Evolutionary conservation across 2,329 filamentous ascomycete species (phyloP).

Genomic region (Fusarium proliferatum): DNA sequence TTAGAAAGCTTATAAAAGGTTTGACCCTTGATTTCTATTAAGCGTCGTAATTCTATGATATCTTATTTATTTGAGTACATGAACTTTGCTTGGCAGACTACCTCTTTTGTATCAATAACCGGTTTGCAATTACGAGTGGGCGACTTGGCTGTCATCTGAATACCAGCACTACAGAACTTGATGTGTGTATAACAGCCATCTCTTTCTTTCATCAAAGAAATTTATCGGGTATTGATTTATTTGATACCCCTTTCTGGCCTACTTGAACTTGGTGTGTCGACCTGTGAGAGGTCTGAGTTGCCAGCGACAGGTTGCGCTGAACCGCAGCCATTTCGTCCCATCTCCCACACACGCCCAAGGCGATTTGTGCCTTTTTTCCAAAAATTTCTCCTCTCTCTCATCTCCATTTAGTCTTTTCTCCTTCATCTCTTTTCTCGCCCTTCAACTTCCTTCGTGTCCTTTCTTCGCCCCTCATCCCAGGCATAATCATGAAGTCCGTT

Average conservation of each 20-base stretch:
- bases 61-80: background rate
- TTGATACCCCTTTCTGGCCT: no score
- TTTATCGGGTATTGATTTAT: background rate
- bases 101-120: background rate
- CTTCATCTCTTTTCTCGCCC: background rate
- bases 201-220: fast-evolving
- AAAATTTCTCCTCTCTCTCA: background rate
- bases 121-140: background rate
- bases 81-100: background rate
- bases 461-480: fast-evolving
- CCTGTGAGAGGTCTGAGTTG: background rate
- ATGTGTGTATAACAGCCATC: fast-evolving
- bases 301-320: background rate
- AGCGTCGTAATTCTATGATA: fast-evolving
- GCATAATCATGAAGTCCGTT: background rate
- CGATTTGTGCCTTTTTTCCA: background rate
- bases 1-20: no score
- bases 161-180: background rate
- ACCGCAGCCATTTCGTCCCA: background rate
- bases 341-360: background rate
- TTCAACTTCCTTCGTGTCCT: no score
- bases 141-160: background rate
- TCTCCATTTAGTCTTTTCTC: fast-evolving
- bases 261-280: background rate
- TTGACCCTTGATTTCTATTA: background rate